Evolutionary conservation across 106 monocot species (phyloP), one percentile per base, ranked within the genome.

Genomic region (Dioscorea dumetorum): DNA sequence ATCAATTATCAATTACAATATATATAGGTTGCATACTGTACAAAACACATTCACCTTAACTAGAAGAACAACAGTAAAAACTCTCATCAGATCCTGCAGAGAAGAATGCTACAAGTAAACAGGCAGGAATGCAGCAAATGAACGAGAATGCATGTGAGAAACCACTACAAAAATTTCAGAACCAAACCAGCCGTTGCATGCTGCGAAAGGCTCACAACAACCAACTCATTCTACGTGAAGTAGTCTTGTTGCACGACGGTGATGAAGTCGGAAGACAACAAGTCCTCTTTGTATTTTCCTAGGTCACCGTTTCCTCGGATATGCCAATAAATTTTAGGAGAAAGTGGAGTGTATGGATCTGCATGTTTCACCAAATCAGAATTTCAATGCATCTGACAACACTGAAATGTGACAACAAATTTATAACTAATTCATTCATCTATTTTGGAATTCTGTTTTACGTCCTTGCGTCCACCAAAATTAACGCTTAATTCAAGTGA

Each of bases 251-350:
- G 80, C 48, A 84, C 78, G 31, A 88, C 64, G 12, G 88, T 74
- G 57, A 88, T 54, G 48, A 88, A 84, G 12, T 88, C 88, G 0
- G 81, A 50, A 50, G 84, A 70, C 28, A 84, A 48, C n/a, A 78
- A 54, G 48, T 81, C 88, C 7, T 76, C 82, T 66, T 74, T 81
- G 49, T 71, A 75, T 68, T 76, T 84, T 48, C 70, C 81, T 12
- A 76, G 8, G 31, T 81, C 84, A 4, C 88, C 78, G 57, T 81
- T 88, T 10, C 78, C 81, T 76, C 81, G 88, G 63, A 84, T 67
- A 24, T 84, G 88, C 88, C 88, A 88, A 15, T 51, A 81, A 78
- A 88, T 88, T 50, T 52, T 81, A 17, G 88, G 84, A 12, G 88
- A 73, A 3, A 84, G 78, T n/a, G 88, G 88, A 23, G 81, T 73